A percentile compares a stretch with the other conserved stretches of the same genome.
These are phyloP conservation scores for Plantago major DNA, from an alignment of 257 asterid species.

Conservation along the genomic window DNA sequence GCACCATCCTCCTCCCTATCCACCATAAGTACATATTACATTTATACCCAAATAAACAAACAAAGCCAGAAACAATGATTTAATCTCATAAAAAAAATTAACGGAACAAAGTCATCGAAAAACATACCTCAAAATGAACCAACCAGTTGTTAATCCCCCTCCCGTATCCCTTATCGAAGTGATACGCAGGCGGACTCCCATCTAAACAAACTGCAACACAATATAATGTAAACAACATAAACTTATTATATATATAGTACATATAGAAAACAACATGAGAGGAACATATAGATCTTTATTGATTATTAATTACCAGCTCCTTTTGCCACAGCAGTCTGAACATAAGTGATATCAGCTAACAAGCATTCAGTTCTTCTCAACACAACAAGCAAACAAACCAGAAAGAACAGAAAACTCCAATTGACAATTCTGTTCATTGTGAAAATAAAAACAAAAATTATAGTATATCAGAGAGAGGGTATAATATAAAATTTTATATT, in stretches of 20 bases:
- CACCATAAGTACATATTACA: no score
- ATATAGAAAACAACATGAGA: no score
- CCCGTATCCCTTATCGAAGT: slow-evolving; percentile 48
- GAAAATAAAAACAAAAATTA: background rate
- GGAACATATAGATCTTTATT: background rate
- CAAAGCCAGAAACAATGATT: background rate
- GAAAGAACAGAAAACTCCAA: slow-evolving; percentile 17
- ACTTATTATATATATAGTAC: no score
- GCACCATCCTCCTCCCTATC: slow-evolving; percentile 98
- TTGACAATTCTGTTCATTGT: slow-evolving; percentile 32
- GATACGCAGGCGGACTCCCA: slow-evolving; percentile 82
- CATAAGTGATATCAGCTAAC: slow-evolving; percentile 40
- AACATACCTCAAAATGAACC: slow-evolving; percentile 54
- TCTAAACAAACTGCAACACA: slow-evolving; percentile 59
- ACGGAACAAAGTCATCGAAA: background rate
- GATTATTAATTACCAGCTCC: slow-evolving; percentile 56
- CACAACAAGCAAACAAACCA: slow-evolving; percentile 22
- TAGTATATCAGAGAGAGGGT: background rate
- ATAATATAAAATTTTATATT: no score
- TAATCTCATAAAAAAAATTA: background rate
- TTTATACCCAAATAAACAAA: no score
- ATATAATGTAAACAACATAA: background rate
- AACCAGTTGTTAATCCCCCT: slow-evolving; percentile 58
- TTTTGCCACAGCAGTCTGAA: slow-evolving; percentile 47
- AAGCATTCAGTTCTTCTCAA: slow-evolving; percentile 26